Conservation (phyloP, 768 basidiomycete species). For the Asterophora lycoperdoides region DNA sequence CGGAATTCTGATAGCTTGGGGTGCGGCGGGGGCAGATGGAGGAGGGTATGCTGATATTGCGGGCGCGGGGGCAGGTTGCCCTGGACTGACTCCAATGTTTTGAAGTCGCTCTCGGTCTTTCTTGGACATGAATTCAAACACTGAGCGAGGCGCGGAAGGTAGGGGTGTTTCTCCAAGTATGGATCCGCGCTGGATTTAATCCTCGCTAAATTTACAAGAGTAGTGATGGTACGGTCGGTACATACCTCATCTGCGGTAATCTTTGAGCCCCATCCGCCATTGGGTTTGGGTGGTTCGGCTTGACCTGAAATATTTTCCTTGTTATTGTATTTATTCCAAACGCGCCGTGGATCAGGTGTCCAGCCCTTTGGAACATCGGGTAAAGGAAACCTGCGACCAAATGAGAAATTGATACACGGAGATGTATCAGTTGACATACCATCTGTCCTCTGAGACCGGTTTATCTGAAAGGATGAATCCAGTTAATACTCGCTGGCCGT, state of each 20-base stretch:
- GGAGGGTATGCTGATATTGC: conserved; percentile 23
- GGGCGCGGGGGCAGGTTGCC: conserved; percentile 15
- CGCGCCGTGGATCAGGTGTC: conserved; percentile 76
- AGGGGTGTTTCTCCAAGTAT: conserved; percentile 80
- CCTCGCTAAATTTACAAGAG: conserved; percentile 1
- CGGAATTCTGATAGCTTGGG: conserved; percentile 40
- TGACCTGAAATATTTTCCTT: conserved; percentile 42
- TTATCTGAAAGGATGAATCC: conserved; percentile 73
- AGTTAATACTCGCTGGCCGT: conserved; percentile 67
- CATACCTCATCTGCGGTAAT: conserved; percentile 74
- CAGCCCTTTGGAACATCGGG: conserved; percentile 82
- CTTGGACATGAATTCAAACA: conserved; percentile 92
- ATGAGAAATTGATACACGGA: not conserved
- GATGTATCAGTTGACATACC: conserved; percentile 37
- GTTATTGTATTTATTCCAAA: conserved; percentile 54
- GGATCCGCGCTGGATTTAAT: conserved; percentile 61
- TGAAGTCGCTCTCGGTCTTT: conserved; percentile 87
- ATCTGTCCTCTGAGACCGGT: conserved; percentile 65
- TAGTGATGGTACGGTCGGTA: not conserved
- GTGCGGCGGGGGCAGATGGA: conserved; percentile 17
- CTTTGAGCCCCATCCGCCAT: conserved; percentile 49
- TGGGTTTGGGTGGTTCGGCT: conserved; percentile 24
- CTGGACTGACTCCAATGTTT: conserved; percentile 41
- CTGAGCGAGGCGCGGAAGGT: conserved; percentile 66
- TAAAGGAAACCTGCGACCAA: conserved; percentile 64